A percentile compares a stretch with the other conserved stretches of the same genome.
Conservation (phyloP, 139 green algal species). For the Chlorella sp. region DNA sequence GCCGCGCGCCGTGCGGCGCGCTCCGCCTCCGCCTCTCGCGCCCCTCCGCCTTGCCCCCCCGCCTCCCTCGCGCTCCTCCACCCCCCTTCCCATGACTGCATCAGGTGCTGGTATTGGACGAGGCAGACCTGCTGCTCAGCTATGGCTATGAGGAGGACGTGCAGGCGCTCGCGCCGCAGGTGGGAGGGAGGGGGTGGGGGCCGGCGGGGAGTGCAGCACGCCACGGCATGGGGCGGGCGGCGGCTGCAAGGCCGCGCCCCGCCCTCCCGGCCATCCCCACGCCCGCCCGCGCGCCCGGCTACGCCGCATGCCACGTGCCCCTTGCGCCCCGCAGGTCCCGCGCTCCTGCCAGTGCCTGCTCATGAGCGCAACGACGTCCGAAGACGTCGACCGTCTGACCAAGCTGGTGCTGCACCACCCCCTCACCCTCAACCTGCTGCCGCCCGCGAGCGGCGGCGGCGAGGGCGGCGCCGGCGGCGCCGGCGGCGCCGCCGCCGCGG, state of each 20-base stretch:
- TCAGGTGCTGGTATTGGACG: slow-evolving; percentile 88
- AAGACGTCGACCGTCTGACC: slow-evolving; percentile 77
- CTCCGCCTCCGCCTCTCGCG: no score
- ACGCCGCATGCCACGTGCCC: not conserved
- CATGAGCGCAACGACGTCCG: slow-evolving; percentile 85
- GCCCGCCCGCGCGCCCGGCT: no score
- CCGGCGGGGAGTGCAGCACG: no score
- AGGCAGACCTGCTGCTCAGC: slow-evolving; percentile 93
- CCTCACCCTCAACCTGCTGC: slow-evolving; percentile 74
- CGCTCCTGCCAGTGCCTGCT: slow-evolving; percentile 90
- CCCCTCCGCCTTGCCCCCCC: not conserved
- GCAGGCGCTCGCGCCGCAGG: slow-evolving; percentile 58
- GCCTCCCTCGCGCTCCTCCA: not conserved
- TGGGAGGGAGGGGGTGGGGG: no score
- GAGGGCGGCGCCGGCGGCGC: not conserved
- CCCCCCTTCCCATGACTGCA: slow-evolving; percentile 14
- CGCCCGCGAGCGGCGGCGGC: not conserved
- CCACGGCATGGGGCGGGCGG: no score
- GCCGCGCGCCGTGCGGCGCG: no score
- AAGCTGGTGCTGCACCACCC: slow-evolving; percentile 94
- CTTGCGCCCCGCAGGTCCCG: slow-evolving; percentile 49
- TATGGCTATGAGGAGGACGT: slow-evolving; percentile 93
- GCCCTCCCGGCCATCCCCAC: no score
- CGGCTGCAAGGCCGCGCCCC: no score
- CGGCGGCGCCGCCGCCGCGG: no score